These are phyloP conservation scores for Lentinula aciculospora DNA, from an alignment of 768 basidiomycete species.

Conservation along the genomic window DNA sequence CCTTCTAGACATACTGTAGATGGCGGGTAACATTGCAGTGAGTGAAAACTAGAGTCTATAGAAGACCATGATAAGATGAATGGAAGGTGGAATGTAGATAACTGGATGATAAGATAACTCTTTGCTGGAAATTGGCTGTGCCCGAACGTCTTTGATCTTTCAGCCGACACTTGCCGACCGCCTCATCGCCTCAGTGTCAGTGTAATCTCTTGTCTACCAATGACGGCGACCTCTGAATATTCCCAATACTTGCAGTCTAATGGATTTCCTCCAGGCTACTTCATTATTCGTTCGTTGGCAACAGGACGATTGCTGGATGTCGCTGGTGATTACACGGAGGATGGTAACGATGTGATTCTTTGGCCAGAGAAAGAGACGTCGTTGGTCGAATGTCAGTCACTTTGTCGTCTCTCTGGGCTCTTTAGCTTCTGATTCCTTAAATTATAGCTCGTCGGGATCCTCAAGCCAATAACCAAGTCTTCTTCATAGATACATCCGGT, in stretches of 20 bases:
- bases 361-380: slow-evolving; percentile 74
- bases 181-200: too few relatives aligned
- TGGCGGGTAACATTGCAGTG: too few relatives aligned
- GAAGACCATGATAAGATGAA: too few relatives aligned
- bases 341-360: slow-evolving; percentile 57
- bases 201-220: slow-evolving; percentile 18
- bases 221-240: slow-evolving; percentile 8
- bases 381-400: slow-evolving; percentile 61
- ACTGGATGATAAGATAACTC: too few relatives aligned
- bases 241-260: neutral
- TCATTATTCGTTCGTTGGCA: slow-evolving; percentile 50
- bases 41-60: too few relatives aligned
- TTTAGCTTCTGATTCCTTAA: too few relatives aligned
- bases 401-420: too few relatives aligned
- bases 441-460: slow-evolving; percentile 63
- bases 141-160: too few relatives aligned
- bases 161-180: too few relatives aligned
- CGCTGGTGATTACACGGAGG: slow-evolving; percentile 41
- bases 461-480: slow-evolving; percentile 76
- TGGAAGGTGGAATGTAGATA: too few relatives aligned
- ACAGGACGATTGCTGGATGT: slow-evolving; percentile 56
- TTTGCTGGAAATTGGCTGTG: too few relatives aligned
- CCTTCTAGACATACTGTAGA: too few relatives aligned
- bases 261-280: slow-evolving; percentile 42
- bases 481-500: slow-evolving; percentile 77